These are phyloP conservation scores for Cyclotella sp. DNA, from an alignment of 108 stramenopile species.

Conservation along the genomic window DNA sequence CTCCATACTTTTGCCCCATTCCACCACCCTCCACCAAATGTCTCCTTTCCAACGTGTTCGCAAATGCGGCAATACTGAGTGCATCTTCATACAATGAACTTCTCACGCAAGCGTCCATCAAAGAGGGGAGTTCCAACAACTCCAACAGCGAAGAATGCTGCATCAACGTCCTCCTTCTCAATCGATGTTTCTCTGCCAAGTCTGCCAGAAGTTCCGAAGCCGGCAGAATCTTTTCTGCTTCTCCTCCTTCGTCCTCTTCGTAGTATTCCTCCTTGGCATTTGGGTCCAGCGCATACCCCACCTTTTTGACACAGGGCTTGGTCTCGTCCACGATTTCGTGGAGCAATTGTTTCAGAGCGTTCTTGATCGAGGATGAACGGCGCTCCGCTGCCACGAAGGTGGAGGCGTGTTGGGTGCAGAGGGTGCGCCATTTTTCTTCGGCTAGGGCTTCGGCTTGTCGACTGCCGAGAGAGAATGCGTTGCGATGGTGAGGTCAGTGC, in stretches of 20 bases:
- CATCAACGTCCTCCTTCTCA: slow-evolving; percentile 79
- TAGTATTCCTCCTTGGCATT: slow-evolving; percentile 62
- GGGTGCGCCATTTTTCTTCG: slow-evolving; percentile 74
- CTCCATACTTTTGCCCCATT: slow-evolving; percentile 1
- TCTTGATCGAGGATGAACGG: slow-evolving; percentile 66
- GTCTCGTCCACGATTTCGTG: slow-evolving; percentile 37
- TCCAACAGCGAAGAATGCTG: slow-evolving; percentile 87
- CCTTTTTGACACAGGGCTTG: slow-evolving; percentile 55
- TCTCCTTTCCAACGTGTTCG: slow-evolving; percentile 86
- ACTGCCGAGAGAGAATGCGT: neutral
- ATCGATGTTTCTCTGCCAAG: slow-evolving; percentile 81
- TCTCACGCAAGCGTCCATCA: slow-evolving; percentile 91
- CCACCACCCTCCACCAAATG: slow-evolving; percentile 47
- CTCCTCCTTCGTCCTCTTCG: slow-evolving; percentile 45
- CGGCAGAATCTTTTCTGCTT: slow-evolving; percentile 43
- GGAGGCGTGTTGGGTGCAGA: slow-evolving; percentile 80
- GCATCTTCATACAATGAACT: slow-evolving; percentile 87
- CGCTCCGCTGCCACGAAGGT: slow-evolving; percentile 88
- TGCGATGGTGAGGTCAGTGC: neutral
- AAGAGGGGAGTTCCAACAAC: slow-evolving; percentile 80
- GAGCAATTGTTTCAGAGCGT: slow-evolving; percentile 64
- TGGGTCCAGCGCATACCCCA: slow-evolving; percentile 65
- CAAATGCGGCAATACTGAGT: slow-evolving; percentile 82
- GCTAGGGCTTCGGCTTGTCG: slow-evolving; percentile 72
- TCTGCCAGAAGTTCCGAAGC: slow-evolving; percentile 58